A percentile compares a stretch with the other conserved stretches of the same genome.
Conservation (phyloP, 768 basidiomycete genomes). For the Tricholoma bakamatsutake region DNA sequence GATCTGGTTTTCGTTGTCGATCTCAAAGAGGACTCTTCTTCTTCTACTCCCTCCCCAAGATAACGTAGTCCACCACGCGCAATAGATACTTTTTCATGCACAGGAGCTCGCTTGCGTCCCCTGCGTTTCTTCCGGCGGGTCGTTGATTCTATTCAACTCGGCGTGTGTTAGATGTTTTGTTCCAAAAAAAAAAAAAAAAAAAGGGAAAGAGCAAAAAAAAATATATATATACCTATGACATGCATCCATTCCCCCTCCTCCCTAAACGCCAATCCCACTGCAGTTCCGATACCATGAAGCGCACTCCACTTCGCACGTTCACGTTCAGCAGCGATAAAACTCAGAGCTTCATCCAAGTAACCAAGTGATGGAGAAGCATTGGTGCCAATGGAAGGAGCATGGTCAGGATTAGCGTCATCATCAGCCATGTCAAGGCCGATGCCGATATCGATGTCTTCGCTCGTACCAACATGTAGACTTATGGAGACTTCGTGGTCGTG, state of each 20-base stretch:
- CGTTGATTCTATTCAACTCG: constrained; percentile 22
- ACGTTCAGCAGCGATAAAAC: constrained; percentile 71
- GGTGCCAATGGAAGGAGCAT: background rate
- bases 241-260: constrained; percentile 28
- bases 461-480: background rate
- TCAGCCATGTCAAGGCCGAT: background rate
- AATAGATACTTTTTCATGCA: background rate
- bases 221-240: constrained; percentile 29
- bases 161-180: constrained; percentile 7
- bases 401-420: background rate
- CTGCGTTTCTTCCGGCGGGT: constrained; percentile 29
- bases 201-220: background rate
- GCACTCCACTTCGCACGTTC: constrained; percentile 60
- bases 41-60: background rate
- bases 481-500: constrained; percentile 1
- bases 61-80: no score
- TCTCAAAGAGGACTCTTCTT: background rate
- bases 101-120: constrained; percentile 14
- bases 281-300: constrained; percentile 19
- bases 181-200: background rate
- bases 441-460: background rate
- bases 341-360: constrained; percentile 64
- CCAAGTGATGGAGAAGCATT: constrained; percentile 53
- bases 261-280: constrained; percentile 18
- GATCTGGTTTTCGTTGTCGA: background rate